Percentiles rank a stretch among this genome's conserved stretches.
Conservation (phyloP, 2,329 filamentous ascomycete genomes). For the Drechslerella dactyloides region DNA sequence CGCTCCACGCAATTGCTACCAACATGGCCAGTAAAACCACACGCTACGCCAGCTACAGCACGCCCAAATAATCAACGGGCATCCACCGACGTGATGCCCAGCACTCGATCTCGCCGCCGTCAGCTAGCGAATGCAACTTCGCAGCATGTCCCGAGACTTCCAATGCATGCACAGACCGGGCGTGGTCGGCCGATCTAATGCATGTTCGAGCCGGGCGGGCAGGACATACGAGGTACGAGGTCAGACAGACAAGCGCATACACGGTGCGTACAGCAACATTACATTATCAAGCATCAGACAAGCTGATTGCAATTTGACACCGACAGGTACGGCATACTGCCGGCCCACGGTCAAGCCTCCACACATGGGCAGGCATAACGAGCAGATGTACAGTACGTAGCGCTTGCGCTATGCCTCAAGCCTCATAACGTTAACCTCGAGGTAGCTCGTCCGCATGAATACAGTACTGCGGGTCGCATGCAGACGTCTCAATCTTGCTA, state of each 20-base stretch:
- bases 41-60: neutral
- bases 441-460: too few relatives aligned
- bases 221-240: constrained; percentile 1
- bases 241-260: neutral
- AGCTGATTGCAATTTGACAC: neutral
- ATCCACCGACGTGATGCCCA: too few relatives aligned
- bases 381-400: too few relatives aligned
- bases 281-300: neutral
- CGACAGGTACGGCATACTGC: neutral
- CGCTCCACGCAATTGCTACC: neutral
- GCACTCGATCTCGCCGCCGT: too few relatives aligned
- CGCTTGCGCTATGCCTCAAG: too few relatives aligned
- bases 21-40: neutral
- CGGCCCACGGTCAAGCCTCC: neutral
- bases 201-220: constrained; percentile 4
- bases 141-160: constrained; percentile 9
- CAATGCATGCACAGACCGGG: constrained; percentile 11
- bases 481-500: neutral
- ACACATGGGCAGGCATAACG: neutral
- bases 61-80: too few relatives aligned
- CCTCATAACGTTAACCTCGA: too few relatives aligned
- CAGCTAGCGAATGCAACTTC: neutral
- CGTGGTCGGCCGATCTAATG: constrained; percentile 30
- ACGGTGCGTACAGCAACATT: neutral
- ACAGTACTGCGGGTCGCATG: too few relatives aligned